Conservation (phyloP, 768 basidiomycete species). For the Pisolithus marmoratus region DNA sequence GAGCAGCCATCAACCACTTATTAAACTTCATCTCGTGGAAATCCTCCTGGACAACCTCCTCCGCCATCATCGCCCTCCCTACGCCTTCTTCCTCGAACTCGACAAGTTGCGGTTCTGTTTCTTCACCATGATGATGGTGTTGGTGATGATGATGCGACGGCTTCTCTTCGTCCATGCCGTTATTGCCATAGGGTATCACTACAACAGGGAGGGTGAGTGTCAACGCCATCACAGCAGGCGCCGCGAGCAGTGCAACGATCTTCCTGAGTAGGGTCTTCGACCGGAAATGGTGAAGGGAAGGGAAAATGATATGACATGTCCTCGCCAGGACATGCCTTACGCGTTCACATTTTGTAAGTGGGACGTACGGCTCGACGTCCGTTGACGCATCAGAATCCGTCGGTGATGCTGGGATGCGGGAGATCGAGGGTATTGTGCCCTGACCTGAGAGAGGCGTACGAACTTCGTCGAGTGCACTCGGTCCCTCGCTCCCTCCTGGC, state of each 20-base stretch:
- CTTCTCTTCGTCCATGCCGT: slow-evolving; percentile 19
- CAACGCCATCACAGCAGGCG: slow-evolving; percentile 79
- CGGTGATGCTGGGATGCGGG: slow-evolving; percentile 47
- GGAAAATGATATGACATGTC: slow-evolving; percentile 68
- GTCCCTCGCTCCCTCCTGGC: slow-evolving; percentile 5
- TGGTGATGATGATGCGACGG: slow-evolving; percentile 9
- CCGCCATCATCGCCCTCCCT: slow-evolving; percentile 64
- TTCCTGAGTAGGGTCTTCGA: slow-evolving; percentile 67
- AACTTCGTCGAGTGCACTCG: slow-evolving; percentile 11
- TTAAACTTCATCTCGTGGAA: slow-evolving; percentile 61
- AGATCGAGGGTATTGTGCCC: slow-evolving; percentile 46
- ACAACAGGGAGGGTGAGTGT: slow-evolving; percentile 92
- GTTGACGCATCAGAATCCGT: slow-evolving; percentile 35
- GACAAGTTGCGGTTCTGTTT: slow-evolving; percentile 34
- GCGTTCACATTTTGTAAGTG: slow-evolving; percentile 37
- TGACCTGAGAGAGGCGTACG: slow-evolving; percentile 19
- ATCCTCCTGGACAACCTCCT: slow-evolving; percentile 67
- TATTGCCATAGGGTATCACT: slow-evolving; percentile 46
- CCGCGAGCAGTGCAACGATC: slow-evolving; percentile 72
- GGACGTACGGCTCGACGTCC: slow-evolving; percentile 41
- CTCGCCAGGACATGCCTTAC: slow-evolving; percentile 30
- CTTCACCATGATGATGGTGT: slow-evolving; percentile 30
- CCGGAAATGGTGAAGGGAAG: slow-evolving; percentile 70
- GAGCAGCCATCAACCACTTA: slow-evolving; percentile 81
- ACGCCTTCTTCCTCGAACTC: slow-evolving; percentile 76